Percentiles rank a stretch among this genome's conserved stretches.
Evolutionary conservation across 2,329 filamentous ascomycete species (phyloP).

Genomic region (Orbilia quercus): DNA sequence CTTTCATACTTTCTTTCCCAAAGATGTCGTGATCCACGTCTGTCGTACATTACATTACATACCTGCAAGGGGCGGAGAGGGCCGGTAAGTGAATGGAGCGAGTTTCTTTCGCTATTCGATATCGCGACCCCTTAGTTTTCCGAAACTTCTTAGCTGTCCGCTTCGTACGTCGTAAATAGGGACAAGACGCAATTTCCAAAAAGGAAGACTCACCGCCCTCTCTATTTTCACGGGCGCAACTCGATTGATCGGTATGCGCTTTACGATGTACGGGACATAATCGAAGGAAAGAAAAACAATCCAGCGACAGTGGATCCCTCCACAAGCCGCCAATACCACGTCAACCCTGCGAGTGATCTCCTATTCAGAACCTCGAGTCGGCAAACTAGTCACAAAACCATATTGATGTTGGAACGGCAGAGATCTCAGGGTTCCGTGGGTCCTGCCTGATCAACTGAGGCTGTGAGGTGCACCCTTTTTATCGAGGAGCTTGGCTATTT

Average conservation of each 20-base stretch:
- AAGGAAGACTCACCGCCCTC: constrained; percentile 10
- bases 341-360: constrained; percentile 50
- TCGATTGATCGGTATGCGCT: constrained; percentile 8
- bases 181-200: constrained; percentile 39
- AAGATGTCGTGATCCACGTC: constrained; percentile 49
- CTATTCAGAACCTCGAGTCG: constrained; percentile 28
- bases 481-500: constrained; percentile 44
- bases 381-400: constrained; percentile 30
- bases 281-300: constrained; percentile 31
- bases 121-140: constrained; percentile 19
- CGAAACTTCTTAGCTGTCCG: constrained; percentile 40
- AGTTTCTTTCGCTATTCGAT: constrained; percentile 29
- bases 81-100: too few species aligned
- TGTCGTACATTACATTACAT: constrained; percentile 28
- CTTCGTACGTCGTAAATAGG: constrained; percentile 49
- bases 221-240: constrained; percentile 44
- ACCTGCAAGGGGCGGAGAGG: constrained; percentile 45
- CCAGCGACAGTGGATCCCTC: constrained; percentile 27
- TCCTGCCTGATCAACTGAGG: constrained; percentile 40
- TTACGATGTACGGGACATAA: background rate
- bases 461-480: constrained; percentile 49
- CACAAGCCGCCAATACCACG: constrained; percentile 48
- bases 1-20: too few species aligned
- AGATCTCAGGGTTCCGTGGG: constrained; percentile 37
- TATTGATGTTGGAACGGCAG: constrained; percentile 45